Evolutionary conservation across 2,329 filamentous ascomycete species (phyloP).

Genomic region (Microascus cirrosus): DNA sequence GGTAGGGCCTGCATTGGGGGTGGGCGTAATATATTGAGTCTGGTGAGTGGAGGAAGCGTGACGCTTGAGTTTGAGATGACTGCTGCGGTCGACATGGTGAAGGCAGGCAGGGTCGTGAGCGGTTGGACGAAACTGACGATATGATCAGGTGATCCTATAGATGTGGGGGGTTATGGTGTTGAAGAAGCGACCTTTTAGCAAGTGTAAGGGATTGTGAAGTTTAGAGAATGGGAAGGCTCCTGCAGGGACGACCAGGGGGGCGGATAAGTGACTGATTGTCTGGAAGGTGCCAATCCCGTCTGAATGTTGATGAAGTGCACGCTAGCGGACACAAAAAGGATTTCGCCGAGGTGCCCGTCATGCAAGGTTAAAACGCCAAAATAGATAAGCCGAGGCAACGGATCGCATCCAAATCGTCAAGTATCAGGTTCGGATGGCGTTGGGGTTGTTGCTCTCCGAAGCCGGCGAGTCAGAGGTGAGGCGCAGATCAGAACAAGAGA

Average conservation of each 20-base stretch:
- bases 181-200: neutral
- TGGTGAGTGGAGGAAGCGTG: neutral
- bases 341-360: too few species aligned
- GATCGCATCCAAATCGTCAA: neutral
- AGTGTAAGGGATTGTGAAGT: neutral
- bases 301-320: neutral
- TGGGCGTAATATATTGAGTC: neutral
- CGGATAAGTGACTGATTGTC: neutral
- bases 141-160: conserved; percentile 1
- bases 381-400: too few species aligned
- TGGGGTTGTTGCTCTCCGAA: neutral
- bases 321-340: neutral
- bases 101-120: neutral
- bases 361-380: too few species aligned
- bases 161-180: neutral
- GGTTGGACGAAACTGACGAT: neutral
- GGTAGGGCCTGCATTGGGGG: neutral
- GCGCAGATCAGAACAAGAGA: neutral
- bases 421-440: neutral
- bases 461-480: neutral
- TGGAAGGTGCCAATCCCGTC: neutral
- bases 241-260: neutral
- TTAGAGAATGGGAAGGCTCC: neutral
- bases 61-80: neutral
- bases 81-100: neutral